Evolutionary conservation across 2,329 filamentous ascomycete genomes (phyloP).

Genomic region (Colletotrichum tanaceti): DNA sequence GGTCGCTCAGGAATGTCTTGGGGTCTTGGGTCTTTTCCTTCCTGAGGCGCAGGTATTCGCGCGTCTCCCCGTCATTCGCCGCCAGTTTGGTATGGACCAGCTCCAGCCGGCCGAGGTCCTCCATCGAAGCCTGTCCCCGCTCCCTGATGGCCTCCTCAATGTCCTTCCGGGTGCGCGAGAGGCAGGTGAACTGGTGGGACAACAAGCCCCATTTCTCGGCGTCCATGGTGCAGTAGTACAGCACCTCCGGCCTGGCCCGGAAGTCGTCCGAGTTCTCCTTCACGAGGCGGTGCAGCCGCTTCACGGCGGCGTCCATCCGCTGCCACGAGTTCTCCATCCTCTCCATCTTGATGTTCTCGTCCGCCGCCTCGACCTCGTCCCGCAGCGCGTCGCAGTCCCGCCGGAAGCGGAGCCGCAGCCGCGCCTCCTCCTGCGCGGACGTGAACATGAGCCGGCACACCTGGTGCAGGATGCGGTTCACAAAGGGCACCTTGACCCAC

Average conservation of each 20-base stretch:
- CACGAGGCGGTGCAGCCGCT: not conserved
- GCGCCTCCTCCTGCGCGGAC: constrained; percentile 32
- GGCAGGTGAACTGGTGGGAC: not conserved
- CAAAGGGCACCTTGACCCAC: constrained; percentile 28
- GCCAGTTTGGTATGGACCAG: not conserved
- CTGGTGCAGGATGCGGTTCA: constrained; percentile 38
- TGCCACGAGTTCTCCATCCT: constrained; percentile 9
- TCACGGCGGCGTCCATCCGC: not conserved
- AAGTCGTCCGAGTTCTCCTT: not conserved
- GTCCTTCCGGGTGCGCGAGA: not conserved
- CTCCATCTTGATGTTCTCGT: not conserved
- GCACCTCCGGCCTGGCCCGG: not conserved
- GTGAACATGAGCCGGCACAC: constrained; percentile 32
- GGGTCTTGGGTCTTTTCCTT: not conserved
- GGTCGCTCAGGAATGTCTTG: not conserved
- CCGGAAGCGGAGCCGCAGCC: constrained; percentile 23
- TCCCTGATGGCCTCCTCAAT: not conserved
- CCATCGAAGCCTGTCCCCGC: not conserved
- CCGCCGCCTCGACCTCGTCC: not conserved
- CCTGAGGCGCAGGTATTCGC: not conserved
- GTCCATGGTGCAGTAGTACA: not conserved
- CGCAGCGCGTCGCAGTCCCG: constrained; percentile 12
- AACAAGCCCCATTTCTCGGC: not conserved
- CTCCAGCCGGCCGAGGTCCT: not conserved
- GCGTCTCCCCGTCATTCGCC: not conserved